Base-by-base conservation (phyloP, 2,329 filamentous ascomycete genomes). In the Fusarium sp. region DNA sequence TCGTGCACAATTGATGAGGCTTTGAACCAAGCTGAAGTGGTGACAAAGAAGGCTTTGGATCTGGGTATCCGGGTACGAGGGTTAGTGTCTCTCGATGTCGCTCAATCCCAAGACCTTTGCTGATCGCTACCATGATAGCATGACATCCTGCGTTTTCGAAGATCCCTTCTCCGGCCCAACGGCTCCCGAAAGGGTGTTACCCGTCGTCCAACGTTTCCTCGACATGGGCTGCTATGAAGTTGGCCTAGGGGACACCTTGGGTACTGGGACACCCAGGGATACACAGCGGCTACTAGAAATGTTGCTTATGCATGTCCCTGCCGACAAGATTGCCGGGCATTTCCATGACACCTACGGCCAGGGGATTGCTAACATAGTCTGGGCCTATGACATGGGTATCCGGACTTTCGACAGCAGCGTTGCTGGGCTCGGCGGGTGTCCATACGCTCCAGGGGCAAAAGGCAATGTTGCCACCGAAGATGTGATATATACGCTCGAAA, bases 191-290 rank as follows among this genome's bases (percentile, higher is more conserved):
- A 18, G 28, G 10, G 45, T 48, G 17, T 5, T 34, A 3, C 28
- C 28, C 7, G 31, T 34, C 8, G 28, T 22, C 8, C 10, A 17
- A 24, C 20, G 28, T 18, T 18, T 48, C 14, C 13, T 48, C 5
- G 45, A 48, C 7, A 48, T 48, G 45, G 45, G 45, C 6, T 48
- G 45, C 18, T 48, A 48, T 15, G 45, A 48, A 36, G 45, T 48
- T 48, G 28, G 45, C 6, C 18, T 48, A 0, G 45, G 45, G 11
- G 45, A 48, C 10, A 48, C 45, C 7, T 4, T 48, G 13, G 45
- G 45, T 48, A 28, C 33, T 5, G 45, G 45, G 17, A 48, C 45
- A 1, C 45, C 45, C 7, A 34, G 17, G 28, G 20, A 48, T 8
- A 28, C 33, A 5, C 45, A 34, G 11, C 18, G 33, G 7, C 7